Base-by-base conservation (phyloP, 805 yeast genomes). In the Kazachstania taianensis region DNA sequence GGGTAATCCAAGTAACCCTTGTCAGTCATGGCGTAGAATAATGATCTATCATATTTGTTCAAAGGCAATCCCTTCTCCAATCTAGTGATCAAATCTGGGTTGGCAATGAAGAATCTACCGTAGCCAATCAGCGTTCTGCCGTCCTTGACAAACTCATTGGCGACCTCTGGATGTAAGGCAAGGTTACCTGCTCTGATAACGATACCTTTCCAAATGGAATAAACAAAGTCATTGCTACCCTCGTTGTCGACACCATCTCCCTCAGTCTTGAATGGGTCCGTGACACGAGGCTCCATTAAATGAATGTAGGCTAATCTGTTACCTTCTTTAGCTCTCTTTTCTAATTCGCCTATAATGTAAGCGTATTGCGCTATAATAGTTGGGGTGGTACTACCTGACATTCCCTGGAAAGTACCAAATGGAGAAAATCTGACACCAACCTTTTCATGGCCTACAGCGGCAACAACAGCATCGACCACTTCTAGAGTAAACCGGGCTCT, bases 401-500 rank as follows among this genome's bases (percentile, higher is more conserved):
- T 50, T 15, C 56, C 64, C 38, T 69, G 66, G 41, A 55, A 58
- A n/a, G 42, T 35, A 41, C 69, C 62, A 38, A 52, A 61, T 37
- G 76, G 75, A n/a, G 75, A 66, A 14, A 71, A 46, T 42, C 81
- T 60, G 34, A 74, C 44, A 20, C 66, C n/a, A n/a, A n/a, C n/a
- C n/a, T n/a, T n/a, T n/a, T n/a, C n/a, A n/a, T n/a, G n/a, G n/a
- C n/a, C n/a, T 40, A 25, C 14, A 25, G 14, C 14, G 14, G 28
- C 14, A 7, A 25, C 28, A 12, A 23, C 26, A 23, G 26, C 26
- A 23, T 23, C 26, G 12, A 23, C 26, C 12, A 23, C 26, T 23
- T 23, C 26, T 12, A 23, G 12, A 23, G 26, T 23, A 12, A 15
- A 15, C n/a, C n/a, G n/a, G n/a, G n/a, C n/a, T n/a, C n/a, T n/a